These are phyloP conservation scores for Ogataea angusta DNA, from an alignment of 805 yeast species.

Conservation along the genomic window DNA sequence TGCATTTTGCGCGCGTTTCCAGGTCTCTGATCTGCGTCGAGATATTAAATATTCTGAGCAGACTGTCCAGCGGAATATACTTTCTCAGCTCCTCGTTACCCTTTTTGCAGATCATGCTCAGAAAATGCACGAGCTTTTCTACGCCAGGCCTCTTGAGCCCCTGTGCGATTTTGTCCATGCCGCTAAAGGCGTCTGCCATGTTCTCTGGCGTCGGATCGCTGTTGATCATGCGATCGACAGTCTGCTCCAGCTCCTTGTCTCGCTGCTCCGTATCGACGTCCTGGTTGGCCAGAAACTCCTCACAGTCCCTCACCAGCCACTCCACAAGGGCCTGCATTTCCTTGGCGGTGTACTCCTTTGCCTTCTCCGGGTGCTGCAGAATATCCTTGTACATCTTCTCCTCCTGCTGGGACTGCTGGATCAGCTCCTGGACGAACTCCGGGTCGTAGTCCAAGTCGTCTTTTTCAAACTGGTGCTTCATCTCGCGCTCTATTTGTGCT, in stretches of 20 bases:
- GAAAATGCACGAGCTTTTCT: conserved; percentile 24
- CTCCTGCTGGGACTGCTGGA: conserved; percentile 24
- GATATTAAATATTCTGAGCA: conserved; percentile 38
- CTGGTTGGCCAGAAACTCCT: conserved; percentile 16
- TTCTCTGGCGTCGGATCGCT: conserved; percentile 19
- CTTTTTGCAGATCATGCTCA: conserved; percentile 19
- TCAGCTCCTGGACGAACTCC: conserved; percentile 27
- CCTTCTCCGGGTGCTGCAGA: conserved; percentile 13
- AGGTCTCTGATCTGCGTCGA: conserved; percentile 37
- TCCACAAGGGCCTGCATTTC: conserved; percentile 25
- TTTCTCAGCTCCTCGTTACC: conserved; percentile 17
- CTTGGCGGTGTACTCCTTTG: conserved; percentile 16
- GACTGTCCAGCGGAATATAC: conserved; percentile 34
- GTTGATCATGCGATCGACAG: conserved; percentile 16
- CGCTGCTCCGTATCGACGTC: conserved; percentile 2
- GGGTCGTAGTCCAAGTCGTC: conserved; percentile 32
- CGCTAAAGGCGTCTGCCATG: conserved; percentile 22
- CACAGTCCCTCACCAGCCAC: conserved; percentile 28
- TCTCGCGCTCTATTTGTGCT: conserved; percentile 26
- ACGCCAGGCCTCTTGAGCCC: conserved; percentile 21
- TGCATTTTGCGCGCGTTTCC: conserved; percentile 32
- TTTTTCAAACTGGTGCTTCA: conserved; percentile 21
- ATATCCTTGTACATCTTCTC: conserved; percentile 15
- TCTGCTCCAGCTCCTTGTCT: background rate
- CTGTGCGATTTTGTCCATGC: conserved; percentile 21